phyloP scores from a whole-genome alignment of 208 protist genomes.

The Porcisia hertigi region DNA sequence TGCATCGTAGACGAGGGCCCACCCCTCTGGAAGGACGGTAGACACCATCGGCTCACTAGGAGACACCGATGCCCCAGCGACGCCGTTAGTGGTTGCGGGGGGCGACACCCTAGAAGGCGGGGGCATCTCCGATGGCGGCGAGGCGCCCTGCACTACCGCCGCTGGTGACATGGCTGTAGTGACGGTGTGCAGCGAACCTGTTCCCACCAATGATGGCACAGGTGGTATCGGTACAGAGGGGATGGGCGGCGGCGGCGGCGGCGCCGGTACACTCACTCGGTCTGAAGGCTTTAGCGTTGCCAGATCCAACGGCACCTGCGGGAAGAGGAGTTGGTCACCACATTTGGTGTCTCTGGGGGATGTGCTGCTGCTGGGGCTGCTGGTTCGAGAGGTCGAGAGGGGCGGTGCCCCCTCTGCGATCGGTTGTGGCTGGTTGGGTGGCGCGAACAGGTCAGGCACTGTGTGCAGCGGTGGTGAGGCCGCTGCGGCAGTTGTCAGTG shows the following conservation, averaged over 20 bases:
- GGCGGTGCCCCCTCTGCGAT: background rate
- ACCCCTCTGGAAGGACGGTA: constrained; percentile 56
- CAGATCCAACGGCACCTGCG: background rate
- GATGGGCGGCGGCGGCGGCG: background rate
- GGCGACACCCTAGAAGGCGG: constrained; percentile 9
- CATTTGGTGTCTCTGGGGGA: background rate
- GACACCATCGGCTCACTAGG: constrained; percentile 46
- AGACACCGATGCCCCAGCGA: background rate
- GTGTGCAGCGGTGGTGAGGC: background rate
- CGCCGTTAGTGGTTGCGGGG: background rate
- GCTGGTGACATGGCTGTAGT: constrained; percentile 29
- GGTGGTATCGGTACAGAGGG: background rate
- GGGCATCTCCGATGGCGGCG: constrained; percentile 21
- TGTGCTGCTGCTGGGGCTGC: background rate
- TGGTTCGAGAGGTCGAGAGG: background rate
- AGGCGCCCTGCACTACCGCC: constrained; percentile 16
- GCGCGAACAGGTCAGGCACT: background rate
- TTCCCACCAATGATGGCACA: constrained; percentile 17
- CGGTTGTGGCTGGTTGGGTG: constrained; percentile 1
- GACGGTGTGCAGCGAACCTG: constrained; percentile 10
- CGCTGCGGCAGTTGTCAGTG: background rate
- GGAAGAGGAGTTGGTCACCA: background rate
- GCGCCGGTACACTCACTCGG: background rate
- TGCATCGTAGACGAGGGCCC: constrained; percentile 60
- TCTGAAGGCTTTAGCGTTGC: background rate